A percentile compares a stretch with the other conserved stretches of the same genome.
Conservation (phyloP, 352 stramenopile genomes). For the Pythium vanterpoolii region DNA sequence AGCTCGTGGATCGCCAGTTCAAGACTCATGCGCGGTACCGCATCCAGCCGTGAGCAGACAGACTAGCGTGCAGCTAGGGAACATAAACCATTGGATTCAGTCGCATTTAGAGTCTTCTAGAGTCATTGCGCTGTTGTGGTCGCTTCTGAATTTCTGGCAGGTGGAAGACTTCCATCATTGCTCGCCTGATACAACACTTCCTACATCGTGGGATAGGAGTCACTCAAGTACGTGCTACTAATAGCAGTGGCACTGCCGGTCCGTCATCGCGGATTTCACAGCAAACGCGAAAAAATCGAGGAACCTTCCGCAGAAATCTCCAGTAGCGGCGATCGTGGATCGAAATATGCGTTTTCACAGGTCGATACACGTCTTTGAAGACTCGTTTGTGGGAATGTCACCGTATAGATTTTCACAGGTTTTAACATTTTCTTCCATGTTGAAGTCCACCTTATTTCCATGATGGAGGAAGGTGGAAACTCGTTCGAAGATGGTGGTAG, state of each 20-base stretch:
- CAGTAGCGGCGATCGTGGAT: not conserved
- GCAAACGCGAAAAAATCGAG: not conserved
- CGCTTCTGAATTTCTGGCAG: too few relatives aligned
- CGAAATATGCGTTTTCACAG: constrained; percentile 4
- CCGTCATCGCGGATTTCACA: too few relatives aligned
- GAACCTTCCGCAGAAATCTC: constrained; percentile 14
- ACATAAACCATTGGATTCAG: not conserved
- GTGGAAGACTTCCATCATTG: too few relatives aligned
- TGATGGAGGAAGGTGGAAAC: not conserved
- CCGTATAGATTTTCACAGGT: constrained; percentile 1
- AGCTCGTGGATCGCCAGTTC: constrained; percentile 31
- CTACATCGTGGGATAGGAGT: too few relatives aligned
- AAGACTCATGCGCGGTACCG: constrained; percentile 19
- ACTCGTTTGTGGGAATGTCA: not conserved
- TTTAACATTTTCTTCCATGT: constrained; percentile 11
- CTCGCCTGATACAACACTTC: too few relatives aligned
- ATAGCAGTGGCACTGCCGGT: too few relatives aligned
- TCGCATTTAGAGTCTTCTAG: too few relatives aligned
- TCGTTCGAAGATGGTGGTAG: too few relatives aligned
- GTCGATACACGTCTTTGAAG: not conserved
- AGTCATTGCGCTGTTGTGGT: too few relatives aligned
- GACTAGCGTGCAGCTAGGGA: not conserved
- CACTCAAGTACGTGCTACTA: too few relatives aligned
- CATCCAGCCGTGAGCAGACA: constrained; percentile 10
- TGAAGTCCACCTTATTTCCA: constrained; percentile 8